These are phyloP conservation scores for Scalesia atractyloides DNA, from an alignment of 129 eudicot species.

Conservation along the genomic window DNA sequence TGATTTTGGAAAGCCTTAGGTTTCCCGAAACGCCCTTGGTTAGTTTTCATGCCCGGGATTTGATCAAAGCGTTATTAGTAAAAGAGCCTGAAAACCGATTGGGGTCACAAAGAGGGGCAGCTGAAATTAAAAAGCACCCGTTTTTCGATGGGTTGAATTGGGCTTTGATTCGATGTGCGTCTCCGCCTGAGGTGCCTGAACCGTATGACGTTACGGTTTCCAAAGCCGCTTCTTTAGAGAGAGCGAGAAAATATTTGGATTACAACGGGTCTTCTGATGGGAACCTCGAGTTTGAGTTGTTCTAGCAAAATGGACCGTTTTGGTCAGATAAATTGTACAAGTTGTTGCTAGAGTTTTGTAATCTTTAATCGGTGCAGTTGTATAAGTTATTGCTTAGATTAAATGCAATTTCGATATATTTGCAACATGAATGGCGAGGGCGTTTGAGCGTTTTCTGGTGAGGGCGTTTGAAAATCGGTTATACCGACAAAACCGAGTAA, in stretches of 20 bases:
- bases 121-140: constrained; percentile 80
- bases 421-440: background rate
- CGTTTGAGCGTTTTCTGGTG: background rate
- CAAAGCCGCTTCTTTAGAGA: constrained; percentile 8
- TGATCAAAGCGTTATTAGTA: constrained; percentile 63
- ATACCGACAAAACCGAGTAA: background rate
- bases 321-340: background rate
- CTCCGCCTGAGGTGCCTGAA: constrained; percentile 56
- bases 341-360: constrained; percentile 2
- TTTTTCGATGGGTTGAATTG: constrained; percentile 87
- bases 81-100: constrained; percentile 82
- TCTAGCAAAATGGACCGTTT: background rate
- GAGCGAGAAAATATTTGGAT: constrained; percentile 5
- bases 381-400: constrained; percentile 8
- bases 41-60: constrained; percentile 81
- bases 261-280: constrained; percentile 3
- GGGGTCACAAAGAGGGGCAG: constrained; percentile 81
- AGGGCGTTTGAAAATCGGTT: background rate
- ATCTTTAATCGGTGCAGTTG: background rate
- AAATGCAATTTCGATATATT: background rate
- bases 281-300: constrained; percentile 6
- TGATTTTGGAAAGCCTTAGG: constrained; percentile 59
- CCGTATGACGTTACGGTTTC: background rate
- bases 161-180: constrained; percentile 83
- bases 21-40: constrained; percentile 85